Evolutionary conservation across 2,329 filamentous ascomycete species (phyloP), one percentile per base, ranked within the genome.

Genomic region (Macrophomina phaseolina): DNA sequence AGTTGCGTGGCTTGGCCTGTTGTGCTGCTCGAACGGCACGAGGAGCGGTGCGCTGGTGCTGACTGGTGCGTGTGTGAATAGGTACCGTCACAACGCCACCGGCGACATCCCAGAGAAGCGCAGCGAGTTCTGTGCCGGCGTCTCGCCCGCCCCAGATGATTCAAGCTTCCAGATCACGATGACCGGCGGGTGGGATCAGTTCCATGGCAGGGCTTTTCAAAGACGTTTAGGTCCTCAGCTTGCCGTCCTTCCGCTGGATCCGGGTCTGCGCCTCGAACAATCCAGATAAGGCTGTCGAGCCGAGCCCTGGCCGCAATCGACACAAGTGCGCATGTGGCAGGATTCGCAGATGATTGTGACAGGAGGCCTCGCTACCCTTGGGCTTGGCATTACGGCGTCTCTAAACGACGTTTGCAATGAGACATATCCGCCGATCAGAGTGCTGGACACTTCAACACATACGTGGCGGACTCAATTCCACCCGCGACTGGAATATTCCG

Each of bases 121-220:
- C 18, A 42, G 30, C 28, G 60, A 64, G 16, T 67, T 67, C 34
- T 67, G 66, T 23, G 66, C 61, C 6, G 62, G 55, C 11, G 62
- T 67, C 16, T 58, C 49, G 28, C 28, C 60, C 3, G 61, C 66
- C 3, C 49, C 61, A 16, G 66, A 67, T 28, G 45, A 64, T 28
- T 67, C 66, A 6, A 62, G 55, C 38, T 64, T 67, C 28, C 66
- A 67, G 34, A 65, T 67, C 40, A 65, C 66, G 30, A 65, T 67
- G 8, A 23, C 56, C 18, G 66, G 49, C 16, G 66, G 66, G n/a
- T 67, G 66, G 66, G 53, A 65, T 34, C 62, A 40, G 48, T 38
- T 40, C 7, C 34, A 52, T 5, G 36, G 23, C 4, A n/a, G 23
- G 4, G 36, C 60, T 3, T 3, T 32, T 55, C n/a, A 34, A 23